These are phyloP conservation scores for Zygosaccharomyces lentus DNA, from an alignment of 805 yeast species.

Conservation along the genomic window DNA sequence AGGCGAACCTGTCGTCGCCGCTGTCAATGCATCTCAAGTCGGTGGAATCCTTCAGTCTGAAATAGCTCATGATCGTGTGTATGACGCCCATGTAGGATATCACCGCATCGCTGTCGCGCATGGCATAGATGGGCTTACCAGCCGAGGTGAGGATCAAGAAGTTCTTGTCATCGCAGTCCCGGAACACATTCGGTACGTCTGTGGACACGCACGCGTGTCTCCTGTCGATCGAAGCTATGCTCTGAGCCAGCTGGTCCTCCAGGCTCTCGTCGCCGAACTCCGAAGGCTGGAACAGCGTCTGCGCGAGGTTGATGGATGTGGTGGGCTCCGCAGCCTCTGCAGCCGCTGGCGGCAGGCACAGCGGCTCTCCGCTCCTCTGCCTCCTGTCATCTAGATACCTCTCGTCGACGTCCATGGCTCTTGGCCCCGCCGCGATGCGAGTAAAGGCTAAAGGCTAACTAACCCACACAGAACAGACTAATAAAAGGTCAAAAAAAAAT, in stretches of 20 bases:
- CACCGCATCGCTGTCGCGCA: slow-evolving; percentile 67
- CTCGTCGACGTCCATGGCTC: slow-evolving; percentile 1
- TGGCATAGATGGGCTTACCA: slow-evolving; percentile 82
- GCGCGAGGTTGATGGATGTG: slow-evolving; percentile 16
- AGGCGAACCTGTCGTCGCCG: slow-evolving; percentile 40
- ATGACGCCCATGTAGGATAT: slow-evolving; percentile 74
- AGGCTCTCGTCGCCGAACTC: slow-evolving; percentile 9
- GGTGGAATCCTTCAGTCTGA: slow-evolving; percentile 41
- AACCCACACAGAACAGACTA: no score
- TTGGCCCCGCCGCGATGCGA: background rate
- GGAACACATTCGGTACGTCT: slow-evolving; percentile 30
- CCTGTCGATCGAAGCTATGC: slow-evolving; percentile 19
- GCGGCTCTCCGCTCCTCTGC: background rate
- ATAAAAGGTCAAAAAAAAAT: no score
- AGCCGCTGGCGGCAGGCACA: slow-evolving; percentile 1
- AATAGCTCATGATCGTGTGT: slow-evolving; percentile 72
- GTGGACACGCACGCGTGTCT: slow-evolving; percentile 26
- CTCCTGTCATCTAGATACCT: slow-evolving; percentile 3
- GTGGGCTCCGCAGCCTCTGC: slow-evolving; percentile 15
- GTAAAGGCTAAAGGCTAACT: no score
- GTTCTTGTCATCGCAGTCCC: slow-evolving; percentile 46
- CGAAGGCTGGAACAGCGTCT: slow-evolving; percentile 13
- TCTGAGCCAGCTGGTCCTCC: slow-evolving; percentile 19
- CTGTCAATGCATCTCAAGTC: slow-evolving; percentile 45
- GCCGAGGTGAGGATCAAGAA: slow-evolving; percentile 77